A percentile compares a stretch with the other conserved stretches of the same genome.
Evolutionary conservation across 1,139 yeast species (phyloP).

Genomic region (Kluyveromyces marxianus): DNA sequence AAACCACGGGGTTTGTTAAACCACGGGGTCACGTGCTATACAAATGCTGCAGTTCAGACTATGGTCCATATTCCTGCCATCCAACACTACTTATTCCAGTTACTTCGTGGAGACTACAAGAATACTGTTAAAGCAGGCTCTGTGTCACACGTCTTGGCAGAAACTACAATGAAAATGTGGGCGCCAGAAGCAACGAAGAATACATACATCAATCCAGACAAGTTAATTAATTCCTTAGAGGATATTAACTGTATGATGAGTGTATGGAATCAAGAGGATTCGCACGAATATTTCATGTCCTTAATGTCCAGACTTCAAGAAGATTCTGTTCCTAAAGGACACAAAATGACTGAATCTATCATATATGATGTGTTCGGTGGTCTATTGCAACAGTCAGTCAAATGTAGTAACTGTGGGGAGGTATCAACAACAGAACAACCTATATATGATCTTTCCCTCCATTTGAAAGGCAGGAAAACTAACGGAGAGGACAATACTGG

Average conservation of each 20-base stretch:
- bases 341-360: slow-evolving; percentile 70
- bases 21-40: slow-evolving; percentile 94
- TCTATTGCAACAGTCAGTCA: slow-evolving; percentile 69
- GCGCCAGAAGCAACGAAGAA: slow-evolving; percentile 33
- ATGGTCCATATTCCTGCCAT: slow-evolving; percentile 86
- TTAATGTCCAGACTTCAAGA: slow-evolving; percentile 82
- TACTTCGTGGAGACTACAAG: slow-evolving; percentile 45
- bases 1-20: slow-evolving; percentile 76
- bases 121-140: slow-evolving; percentile 44
- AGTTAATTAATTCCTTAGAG: slow-evolving; percentile 60
- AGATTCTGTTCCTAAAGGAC: slow-evolving; percentile 84
- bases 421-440: slow-evolving; percentile 89
- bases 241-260: slow-evolving; percentile 95
- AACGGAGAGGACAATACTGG: background rate
- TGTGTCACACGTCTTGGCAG: slow-evolving; percentile 68
- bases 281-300: slow-evolving; percentile 95
- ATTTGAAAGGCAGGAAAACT: slow-evolving; percentile 41
- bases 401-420: slow-evolving; percentile 72
- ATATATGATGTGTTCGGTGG: slow-evolving; percentile 95
- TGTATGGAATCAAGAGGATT: slow-evolving; percentile 96
- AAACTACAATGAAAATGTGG: slow-evolving; percentile 64
- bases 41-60: slow-evolving; percentile 91
- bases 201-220: slow-evolving; percentile 62
- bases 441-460: slow-evolving; percentile 83
- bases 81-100: slow-evolving; percentile 70